Evolutionary conservation across 179 eudicot species (phyloP).

Genomic region (Nepenthes alata): DNA sequence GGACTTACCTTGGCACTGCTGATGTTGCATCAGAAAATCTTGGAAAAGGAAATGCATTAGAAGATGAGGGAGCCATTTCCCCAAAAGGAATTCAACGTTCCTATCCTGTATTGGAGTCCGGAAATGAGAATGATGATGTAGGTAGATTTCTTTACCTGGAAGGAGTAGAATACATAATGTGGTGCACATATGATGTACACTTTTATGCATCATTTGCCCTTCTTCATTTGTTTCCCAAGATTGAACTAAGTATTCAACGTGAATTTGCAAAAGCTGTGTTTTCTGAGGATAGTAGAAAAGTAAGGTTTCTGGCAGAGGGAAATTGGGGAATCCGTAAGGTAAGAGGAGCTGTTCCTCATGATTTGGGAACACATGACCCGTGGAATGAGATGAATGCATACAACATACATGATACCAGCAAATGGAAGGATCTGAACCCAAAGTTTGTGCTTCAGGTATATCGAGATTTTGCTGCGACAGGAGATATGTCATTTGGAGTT

Average conservation of each 20-base stretch:
- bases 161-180: constrained; percentile 96
- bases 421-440: constrained; percentile 94
- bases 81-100: constrained; percentile 6
- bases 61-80: constrained; percentile 15
- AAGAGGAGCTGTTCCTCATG: constrained; percentile 94
- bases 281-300: constrained; percentile 70
- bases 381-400: constrained; percentile 99
- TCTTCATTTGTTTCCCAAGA: constrained; percentile 80
- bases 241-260: constrained; percentile 88
- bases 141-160: constrained; percentile 90
- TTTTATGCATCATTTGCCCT: constrained; percentile 96
- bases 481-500: constrained; percentile 76
- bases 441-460: constrained; percentile 97
- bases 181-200: constrained; percentile 98
- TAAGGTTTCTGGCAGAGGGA: constrained; percentile 78
- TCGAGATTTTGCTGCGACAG: constrained; percentile 81
- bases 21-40: constrained; percentile 3
- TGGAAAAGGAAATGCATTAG: constrained; percentile 5
- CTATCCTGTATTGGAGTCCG: constrained; percentile 7
- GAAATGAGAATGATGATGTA: constrained; percentile 50
- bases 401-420: constrained; percentile 90
- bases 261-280: constrained; percentile 93
- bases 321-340: constrained; percentile 82
- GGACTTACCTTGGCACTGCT: constrained; percentile 6
- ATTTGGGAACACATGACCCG: constrained; percentile 92